Evolutionary conservation across 768 basidiomycete species (phyloP).

Genomic region (Rhodotorula diobovata): DNA sequence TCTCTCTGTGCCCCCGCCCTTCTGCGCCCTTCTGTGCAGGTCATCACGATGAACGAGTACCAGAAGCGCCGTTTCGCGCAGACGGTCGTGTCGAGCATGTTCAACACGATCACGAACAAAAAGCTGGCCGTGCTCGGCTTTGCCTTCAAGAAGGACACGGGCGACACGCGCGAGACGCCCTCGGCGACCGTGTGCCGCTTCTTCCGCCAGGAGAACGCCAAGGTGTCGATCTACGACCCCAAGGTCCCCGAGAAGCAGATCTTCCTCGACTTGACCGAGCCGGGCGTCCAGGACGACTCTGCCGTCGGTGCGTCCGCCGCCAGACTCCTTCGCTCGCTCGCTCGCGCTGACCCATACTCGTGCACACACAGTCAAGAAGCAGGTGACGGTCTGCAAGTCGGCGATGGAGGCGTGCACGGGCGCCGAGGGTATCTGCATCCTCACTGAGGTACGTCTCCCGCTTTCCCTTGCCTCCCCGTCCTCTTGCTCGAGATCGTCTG

Average conservation of each 20-base stretch:
- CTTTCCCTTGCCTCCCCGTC: neutral
- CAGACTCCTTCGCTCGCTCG: neutral
- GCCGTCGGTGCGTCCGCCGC: constrained; percentile 48
- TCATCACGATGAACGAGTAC: constrained; percentile 97
- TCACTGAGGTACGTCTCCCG: constrained; percentile 62
- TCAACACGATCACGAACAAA: constrained; percentile 98
- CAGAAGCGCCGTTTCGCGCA: constrained; percentile 95
- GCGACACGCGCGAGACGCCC: constrained; percentile 96
- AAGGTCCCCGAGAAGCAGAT: constrained; percentile 78
- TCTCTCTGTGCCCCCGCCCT: too few species aligned
- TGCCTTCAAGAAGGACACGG: constrained; percentile 99
- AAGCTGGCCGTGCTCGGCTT: constrained; percentile 94
- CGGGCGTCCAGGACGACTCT: constrained; percentile 56
- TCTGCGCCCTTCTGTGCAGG: constrained; percentile 57
- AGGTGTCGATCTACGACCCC: constrained; percentile 85
- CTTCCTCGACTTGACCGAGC: constrained; percentile 56
- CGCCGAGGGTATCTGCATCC: constrained; percentile 89
- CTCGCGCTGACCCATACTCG: constrained; percentile 9
- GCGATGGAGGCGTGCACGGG: constrained; percentile 82
- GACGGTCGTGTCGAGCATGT: constrained; percentile 91
- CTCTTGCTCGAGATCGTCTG: neutral
- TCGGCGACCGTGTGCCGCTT: constrained; percentile 89
- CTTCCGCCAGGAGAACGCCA: constrained; percentile 83
- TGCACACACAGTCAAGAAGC: constrained; percentile 67
- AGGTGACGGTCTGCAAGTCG: constrained; percentile 69